phyloP scores from a whole-genome alignment of 225 moss, liverwort and hornwort genomes.

The Polytrichum commune region DNA sequence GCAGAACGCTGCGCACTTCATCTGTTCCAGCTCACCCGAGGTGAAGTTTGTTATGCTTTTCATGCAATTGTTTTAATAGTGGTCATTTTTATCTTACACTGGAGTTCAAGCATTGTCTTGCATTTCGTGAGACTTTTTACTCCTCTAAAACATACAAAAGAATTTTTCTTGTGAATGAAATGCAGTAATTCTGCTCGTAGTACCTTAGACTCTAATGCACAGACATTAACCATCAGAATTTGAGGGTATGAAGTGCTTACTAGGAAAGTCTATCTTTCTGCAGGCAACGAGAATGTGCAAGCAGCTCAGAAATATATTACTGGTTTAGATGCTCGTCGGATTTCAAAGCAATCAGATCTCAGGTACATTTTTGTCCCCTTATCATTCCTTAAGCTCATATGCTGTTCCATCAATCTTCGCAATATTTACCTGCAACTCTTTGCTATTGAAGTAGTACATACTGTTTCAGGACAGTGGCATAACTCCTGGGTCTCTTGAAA shows the following conservation, averaged over 20 bases:
- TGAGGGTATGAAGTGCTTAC: no score
- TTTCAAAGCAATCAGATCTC: conserved; percentile 89
- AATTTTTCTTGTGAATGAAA: no score
- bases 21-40: conserved; percentile 90
- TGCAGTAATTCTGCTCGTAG: no score
- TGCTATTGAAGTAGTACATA: not conserved
- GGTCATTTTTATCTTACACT: not conserved
- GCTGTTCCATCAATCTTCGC: not conserved
- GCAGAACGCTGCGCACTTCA: conserved; percentile 98
- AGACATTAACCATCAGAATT: no score
- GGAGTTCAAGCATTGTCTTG: not conserved
- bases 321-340: conserved; percentile 92
- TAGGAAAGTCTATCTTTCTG: not conserved
- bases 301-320: conserved; percentile 93
- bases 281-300: conserved; percentile 86
- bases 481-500: not conserved
- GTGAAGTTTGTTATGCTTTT: conserved; percentile 16
- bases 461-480: not conserved
- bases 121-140: no score
- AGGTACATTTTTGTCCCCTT: conserved; percentile 36
- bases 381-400: not conserved
- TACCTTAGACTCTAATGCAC: no score
- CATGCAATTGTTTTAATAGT: not conserved
- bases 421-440: not conserved
- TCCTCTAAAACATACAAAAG: no score